Evolutionary conservation across 306 rosid species (phyloP).

Genomic region (Malus asiatica): DNA sequence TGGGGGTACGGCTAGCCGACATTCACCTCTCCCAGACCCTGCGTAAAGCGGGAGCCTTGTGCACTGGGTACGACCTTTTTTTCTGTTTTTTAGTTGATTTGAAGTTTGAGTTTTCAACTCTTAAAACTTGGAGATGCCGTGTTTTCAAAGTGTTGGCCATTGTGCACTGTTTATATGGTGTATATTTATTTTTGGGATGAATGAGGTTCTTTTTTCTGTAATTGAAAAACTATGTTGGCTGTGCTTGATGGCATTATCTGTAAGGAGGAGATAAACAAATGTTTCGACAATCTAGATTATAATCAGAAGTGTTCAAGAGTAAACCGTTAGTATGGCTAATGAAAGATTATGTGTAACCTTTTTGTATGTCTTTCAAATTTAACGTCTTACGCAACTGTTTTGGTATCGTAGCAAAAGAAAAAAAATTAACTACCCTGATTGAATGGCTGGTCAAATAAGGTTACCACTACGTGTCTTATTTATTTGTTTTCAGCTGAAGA

Average conservation of each 20-base stretch:
- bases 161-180: neutral
- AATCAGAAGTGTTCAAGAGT: neutral
- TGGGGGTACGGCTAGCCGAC: too few species aligned
- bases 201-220: neutral
- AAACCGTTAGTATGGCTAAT: neutral
- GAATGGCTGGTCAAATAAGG: neutral
- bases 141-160: neutral
- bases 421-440: neutral
- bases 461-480: too few species aligned
- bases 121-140: neutral
- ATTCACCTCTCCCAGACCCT: too few species aligned
- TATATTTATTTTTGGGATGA: neutral
- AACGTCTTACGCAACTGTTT: neutral
- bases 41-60: too few species aligned
- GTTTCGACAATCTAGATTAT: neutral
- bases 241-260: neutral
- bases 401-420: neutral
- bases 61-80: too few species aligned
- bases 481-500: too few species aligned
- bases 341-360: neutral
- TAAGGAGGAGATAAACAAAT: too few species aligned
- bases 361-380: neutral
- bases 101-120: neutral
- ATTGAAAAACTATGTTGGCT: neutral
- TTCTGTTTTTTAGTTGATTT: neutral